Evolutionary conservation across 169 alveolate genomes (phyloP).

Genomic region (Perkinsus olseni): DNA sequence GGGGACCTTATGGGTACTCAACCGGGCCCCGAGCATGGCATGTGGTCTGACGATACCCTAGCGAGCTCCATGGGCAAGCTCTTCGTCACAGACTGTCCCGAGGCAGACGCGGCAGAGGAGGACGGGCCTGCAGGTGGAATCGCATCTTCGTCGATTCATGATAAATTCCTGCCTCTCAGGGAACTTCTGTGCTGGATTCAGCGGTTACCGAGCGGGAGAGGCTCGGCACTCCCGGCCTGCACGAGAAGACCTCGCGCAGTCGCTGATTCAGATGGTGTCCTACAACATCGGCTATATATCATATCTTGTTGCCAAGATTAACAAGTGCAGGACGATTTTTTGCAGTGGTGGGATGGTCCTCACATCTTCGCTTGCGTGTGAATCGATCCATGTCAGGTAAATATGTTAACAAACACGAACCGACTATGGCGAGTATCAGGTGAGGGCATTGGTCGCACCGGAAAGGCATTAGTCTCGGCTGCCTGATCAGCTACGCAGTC

Average conservation of each 20-base stretch:
- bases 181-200: neutral
- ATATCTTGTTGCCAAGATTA: constrained; percentile 46
- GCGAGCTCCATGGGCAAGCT: neutral
- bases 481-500: constrained; percentile 13
- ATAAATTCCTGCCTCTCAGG: too few species aligned
- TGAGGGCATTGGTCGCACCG: constrained; percentile 20
- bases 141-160: too few species aligned
- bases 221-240: neutral
- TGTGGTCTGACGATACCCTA: neutral
- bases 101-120: neutral
- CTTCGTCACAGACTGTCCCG: neutral
- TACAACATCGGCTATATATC: constrained; percentile 62
- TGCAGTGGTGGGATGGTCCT: neutral
- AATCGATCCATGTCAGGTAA: too few species aligned
- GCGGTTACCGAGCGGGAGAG: neutral
- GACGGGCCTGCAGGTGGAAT: too few species aligned
- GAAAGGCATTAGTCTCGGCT: constrained; percentile 9
- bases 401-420: constrained; percentile 51
- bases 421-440: constrained; percentile 50
- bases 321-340: constrained; percentile 19
- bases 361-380: too few species aligned
- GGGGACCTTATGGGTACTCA: neutral
- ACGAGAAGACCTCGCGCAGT: constrained; percentile 56
- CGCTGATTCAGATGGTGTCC: constrained; percentile 58
- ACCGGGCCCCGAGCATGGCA: neutral